These are phyloP conservation scores for Capsicum baccatum DNA, from an alignment of 257 asterid species.

Conservation along the genomic window DNA sequence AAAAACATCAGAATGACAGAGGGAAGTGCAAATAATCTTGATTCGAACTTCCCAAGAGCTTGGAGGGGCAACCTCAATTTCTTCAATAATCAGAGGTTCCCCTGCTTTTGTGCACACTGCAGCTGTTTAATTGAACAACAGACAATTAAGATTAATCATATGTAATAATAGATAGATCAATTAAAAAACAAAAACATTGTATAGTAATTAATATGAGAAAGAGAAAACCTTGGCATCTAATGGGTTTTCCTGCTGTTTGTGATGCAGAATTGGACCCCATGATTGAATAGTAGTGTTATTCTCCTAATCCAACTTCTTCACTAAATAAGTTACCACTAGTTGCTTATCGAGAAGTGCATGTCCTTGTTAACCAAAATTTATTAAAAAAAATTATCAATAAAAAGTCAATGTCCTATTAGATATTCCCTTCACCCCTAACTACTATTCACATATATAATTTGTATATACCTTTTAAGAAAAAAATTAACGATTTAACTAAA, in stretches of 20 bases:
- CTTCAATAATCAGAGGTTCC: slow-evolving; percentile 52
- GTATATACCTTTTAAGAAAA: too few relatives aligned
- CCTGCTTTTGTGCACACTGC: slow-evolving; percentile 56
- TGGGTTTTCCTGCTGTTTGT: slow-evolving; percentile 49
- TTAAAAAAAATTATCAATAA: too few relatives aligned
- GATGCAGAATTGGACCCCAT: slow-evolving; percentile 34
- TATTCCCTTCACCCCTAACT: too few relatives aligned
- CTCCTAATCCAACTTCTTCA: not conserved
- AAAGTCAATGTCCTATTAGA: too few relatives aligned
- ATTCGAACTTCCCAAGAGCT: slow-evolving; percentile 56
- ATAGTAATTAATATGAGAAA: not conserved
- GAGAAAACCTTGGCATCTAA: slow-evolving; percentile 51
- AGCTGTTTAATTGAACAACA: slow-evolving; percentile 38
- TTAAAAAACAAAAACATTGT: too few relatives aligned
- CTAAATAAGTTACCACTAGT: not conserved
- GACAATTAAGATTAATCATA: not conserved
- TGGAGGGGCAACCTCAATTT: slow-evolving; percentile 55
- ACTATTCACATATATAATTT: too few relatives aligned
- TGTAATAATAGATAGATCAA: too few relatives aligned
- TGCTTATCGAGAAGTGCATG: not conserved
- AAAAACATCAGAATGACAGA: slow-evolving; percentile 54
- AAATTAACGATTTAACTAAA: too few relatives aligned
- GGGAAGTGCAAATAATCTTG: slow-evolving; percentile 56
- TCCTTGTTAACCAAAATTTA: not conserved
- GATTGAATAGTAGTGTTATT: not conserved